Percentiles rank a stretch among this genome's conserved stretches.
Conservation (phyloP, 345 rosid genomes). For the Geranium rotundifolium region DNA sequence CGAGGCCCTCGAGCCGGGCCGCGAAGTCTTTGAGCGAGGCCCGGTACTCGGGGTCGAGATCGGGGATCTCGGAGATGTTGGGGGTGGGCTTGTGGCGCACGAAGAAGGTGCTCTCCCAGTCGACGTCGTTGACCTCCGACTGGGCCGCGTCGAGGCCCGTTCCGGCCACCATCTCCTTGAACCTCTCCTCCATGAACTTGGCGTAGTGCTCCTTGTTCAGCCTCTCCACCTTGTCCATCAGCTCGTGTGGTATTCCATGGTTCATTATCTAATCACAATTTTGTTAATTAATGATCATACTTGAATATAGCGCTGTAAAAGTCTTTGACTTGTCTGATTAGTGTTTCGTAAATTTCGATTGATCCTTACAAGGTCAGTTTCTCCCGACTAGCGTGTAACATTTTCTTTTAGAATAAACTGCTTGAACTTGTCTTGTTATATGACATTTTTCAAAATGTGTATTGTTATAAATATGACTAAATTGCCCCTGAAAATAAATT, state of each 20-base stretch:
- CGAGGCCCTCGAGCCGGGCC: conserved; percentile 40
- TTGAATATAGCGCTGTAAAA: too few species aligned
- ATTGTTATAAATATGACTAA: too few species aligned
- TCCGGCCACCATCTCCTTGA: conserved; percentile 51
- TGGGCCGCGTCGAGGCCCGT: conserved; percentile 46
- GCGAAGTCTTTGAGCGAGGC: conserved; percentile 51
- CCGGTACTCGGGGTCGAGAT: conserved; percentile 48
- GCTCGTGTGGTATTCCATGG: conserved; percentile 56
- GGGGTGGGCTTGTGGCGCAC: conserved; percentile 55
- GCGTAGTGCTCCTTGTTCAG: conserved; percentile 57
- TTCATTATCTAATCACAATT: conserved; percentile 33
- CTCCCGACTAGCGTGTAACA: too few species aligned
- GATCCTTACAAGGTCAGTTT: too few species aligned
- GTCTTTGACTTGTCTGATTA: not conserved
- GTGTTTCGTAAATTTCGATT: too few species aligned
- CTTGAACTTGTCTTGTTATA: too few species aligned
- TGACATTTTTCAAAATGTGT: too few species aligned
- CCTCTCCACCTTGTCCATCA: conserved; percentile 64
- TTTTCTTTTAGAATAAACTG: too few species aligned
- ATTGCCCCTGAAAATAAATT: too few species aligned
- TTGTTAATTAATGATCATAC: too few species aligned
- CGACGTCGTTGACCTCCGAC: conserved; percentile 43
- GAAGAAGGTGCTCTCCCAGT: conserved; percentile 82
- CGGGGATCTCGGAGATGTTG: conserved; percentile 45
- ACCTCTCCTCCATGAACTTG: conserved; percentile 50